Conservation (phyloP, 2,329 filamentous ascomycete genomes). For the Pseudocercospora cruenta region DNA sequence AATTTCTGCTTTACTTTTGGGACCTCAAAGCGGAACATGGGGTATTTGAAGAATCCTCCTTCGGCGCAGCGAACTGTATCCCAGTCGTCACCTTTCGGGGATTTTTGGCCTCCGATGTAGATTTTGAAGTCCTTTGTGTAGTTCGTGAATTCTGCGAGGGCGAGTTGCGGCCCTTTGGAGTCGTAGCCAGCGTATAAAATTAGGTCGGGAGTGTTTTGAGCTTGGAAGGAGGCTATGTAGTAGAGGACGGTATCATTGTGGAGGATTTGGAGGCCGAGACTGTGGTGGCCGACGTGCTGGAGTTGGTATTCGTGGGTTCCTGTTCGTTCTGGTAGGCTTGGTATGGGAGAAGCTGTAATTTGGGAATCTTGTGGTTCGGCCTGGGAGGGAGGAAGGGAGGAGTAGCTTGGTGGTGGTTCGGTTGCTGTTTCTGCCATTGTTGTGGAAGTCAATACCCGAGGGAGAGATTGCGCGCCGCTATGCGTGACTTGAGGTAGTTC, state of each 20-base stretch:
- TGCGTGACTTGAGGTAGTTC: too few relatives aligned
- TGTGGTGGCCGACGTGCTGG: conserved; percentile 4
- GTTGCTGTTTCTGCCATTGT: background rate
- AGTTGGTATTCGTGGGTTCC: conserved; percentile 15
- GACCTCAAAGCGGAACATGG: conserved; percentile 19
- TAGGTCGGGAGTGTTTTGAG: conserved; percentile 21
- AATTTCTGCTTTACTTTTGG: conserved; percentile 9
- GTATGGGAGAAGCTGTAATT: too few relatives aligned
- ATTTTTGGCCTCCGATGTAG: conserved; percentile 24
- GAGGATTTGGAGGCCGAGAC: conserved; percentile 20
- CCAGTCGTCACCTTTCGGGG: conserved; percentile 23
- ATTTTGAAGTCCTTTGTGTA: conserved; percentile 23
- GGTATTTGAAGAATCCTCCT: conserved; percentile 21
- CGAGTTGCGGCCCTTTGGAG: conserved; percentile 24
- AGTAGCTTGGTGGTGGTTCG: conserved; percentile 5
- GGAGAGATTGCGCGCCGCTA: too few relatives aligned
- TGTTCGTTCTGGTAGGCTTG: background rate
- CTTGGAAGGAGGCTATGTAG: conserved; percentile 24
- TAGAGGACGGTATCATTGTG: conserved; percentile 20
- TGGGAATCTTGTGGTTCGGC: background rate
- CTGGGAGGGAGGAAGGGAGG: background rate
- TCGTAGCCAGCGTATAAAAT: conserved; percentile 29
- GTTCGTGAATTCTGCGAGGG: conserved; percentile 19
- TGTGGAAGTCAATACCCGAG: too few relatives aligned
- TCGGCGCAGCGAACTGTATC: conserved; percentile 19